These are phyloP conservation scores for Cyberlindnera maclurae DNA, from an alignment of 805 yeast species.

Conservation along the genomic window DNA sequence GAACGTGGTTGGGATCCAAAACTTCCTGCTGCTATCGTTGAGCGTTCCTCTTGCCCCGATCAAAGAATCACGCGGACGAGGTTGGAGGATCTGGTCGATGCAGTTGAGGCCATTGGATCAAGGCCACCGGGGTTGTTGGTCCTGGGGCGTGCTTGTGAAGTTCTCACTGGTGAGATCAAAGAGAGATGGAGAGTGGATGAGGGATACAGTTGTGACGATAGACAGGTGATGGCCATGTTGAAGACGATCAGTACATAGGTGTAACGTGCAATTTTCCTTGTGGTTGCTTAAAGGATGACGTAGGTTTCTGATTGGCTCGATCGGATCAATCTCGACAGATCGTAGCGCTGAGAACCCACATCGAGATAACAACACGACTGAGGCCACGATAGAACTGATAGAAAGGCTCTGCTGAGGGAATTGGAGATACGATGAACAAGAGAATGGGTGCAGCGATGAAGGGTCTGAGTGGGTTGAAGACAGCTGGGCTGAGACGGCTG, in stretches of 20 bases:
- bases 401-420: too few relatives aligned
- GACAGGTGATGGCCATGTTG: constrained; percentile 1
- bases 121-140: constrained; percentile 90
- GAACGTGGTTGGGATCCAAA: constrained; percentile 57
- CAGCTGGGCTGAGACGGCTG: not conserved
- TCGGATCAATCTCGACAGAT: too few relatives aligned
- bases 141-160: constrained; percentile 72
- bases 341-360: too few relatives aligned
- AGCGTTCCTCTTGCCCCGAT: constrained; percentile 90
- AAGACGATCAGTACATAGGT: constrained; percentile 1
- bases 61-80: constrained; percentile 79
- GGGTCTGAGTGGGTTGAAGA: too few relatives aligned
- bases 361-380: too few relatives aligned
- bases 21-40: constrained; percentile 79
- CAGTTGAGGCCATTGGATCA: constrained; percentile 70
- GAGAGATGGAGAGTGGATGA: constrained; percentile 28
- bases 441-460: too few relatives aligned
- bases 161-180: constrained; percentile 24
- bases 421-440: too few relatives aligned
- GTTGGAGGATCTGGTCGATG: constrained; percentile 57
- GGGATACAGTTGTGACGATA: constrained; percentile 23
- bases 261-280: too few relatives aligned
- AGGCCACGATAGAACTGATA: too few relatives aligned
- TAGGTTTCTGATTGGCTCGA: too few relatives aligned
- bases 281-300: too few relatives aligned